Percentiles rank a stretch among this genome's conserved stretches.
Conservation (phyloP, 495 filamentous ascomycete genomes). For the Sporormia fimetaria region DNA sequence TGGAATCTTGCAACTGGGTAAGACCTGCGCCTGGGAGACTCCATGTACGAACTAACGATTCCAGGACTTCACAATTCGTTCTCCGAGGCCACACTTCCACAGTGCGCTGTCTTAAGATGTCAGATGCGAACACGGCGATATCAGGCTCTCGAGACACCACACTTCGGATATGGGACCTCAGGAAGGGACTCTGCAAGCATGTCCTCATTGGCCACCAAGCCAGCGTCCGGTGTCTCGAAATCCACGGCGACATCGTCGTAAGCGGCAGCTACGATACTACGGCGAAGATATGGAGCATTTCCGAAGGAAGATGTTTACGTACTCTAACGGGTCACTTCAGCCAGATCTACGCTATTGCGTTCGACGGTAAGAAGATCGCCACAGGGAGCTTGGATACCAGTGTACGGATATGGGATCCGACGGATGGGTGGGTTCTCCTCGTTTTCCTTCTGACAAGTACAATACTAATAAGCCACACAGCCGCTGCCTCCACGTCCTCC, state of each 20-base stretch:
- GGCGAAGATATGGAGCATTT: slow-evolving; percentile 94
- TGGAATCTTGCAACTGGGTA: slow-evolving; percentile 97
- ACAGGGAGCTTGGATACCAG: slow-evolving; percentile 95
- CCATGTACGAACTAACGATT: not conserved
- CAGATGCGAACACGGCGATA: slow-evolving; percentile 81
- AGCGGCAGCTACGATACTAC: slow-evolving; percentile 97
- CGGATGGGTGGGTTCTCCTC: slow-evolving; percentile 55
- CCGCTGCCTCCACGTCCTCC: slow-evolving; percentile 79
- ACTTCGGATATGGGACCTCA: slow-evolving; percentile 87
- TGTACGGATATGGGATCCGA: slow-evolving; percentile 92
- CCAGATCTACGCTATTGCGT: slow-evolving; percentile 97
- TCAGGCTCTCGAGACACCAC: slow-evolving; percentile 94
- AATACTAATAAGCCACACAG: slow-evolving; percentile 35
- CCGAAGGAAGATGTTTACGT: slow-evolving; percentile 77
- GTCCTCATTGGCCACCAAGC: slow-evolving; percentile 94
- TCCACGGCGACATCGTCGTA: slow-evolving; percentile 89
- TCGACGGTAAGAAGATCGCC: slow-evolving; percentile 85
- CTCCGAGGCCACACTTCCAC: slow-evolving; percentile 92
- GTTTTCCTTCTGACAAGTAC: slow-evolving; percentile 2
- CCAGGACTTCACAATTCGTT: slow-evolving; percentile 51
- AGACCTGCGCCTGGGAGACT: slow-evolving; percentile 24
- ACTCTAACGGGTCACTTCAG: slow-evolving; percentile 94
- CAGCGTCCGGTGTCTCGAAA: slow-evolving; percentile 88
- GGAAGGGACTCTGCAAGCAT: slow-evolving; percentile 72
- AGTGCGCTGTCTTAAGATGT: slow-evolving; percentile 96